Percentiles rank a stretch among this genome's conserved stretches.
Conservation (phyloP, 768 basidiomycete genomes). For the Boletus rex-veris region DNA sequence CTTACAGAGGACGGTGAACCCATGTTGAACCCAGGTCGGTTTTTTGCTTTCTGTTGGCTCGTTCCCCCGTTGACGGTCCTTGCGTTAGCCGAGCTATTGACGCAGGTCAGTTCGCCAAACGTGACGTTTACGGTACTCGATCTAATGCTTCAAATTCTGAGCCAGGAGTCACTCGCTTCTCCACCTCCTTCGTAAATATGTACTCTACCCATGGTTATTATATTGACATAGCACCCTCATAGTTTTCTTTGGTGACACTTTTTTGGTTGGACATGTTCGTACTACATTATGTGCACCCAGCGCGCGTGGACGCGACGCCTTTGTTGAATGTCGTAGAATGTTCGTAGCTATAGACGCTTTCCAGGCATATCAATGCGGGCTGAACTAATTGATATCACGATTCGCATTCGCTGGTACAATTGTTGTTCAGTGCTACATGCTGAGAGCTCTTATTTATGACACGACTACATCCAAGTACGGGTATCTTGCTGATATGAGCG, state of each 20-base stretch:
- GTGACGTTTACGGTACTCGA: slow-evolving; percentile 14
- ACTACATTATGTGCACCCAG: slow-evolving; percentile 24
- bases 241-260: slow-evolving; percentile 10
- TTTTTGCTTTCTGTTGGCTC: background rate
- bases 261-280: slow-evolving; percentile 13
- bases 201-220: slow-evolving; percentile 24
- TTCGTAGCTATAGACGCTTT: slow-evolving; percentile 5
- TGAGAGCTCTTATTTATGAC: slow-evolving; percentile 28
- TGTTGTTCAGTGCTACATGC: slow-evolving; percentile 28
- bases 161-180: slow-evolving; percentile 64
- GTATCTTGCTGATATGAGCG: slow-evolving; percentile 40
- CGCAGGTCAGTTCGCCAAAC: slow-evolving; percentile 44
- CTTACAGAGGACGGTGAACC: slow-evolving; percentile 63
- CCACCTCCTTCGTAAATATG: slow-evolving; percentile 52
- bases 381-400: slow-evolving; percentile 22
- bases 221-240: slow-evolving; percentile 19
- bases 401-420: background rate
- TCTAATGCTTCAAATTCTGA: slow-evolving; percentile 28
- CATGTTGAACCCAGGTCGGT: slow-evolving; percentile 65
- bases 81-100: slow-evolving; percentile 50
- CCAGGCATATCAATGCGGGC: background rate
- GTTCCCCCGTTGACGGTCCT: slow-evolving; percentile 1
- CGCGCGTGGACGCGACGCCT: slow-evolving; percentile 13
- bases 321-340: slow-evolving; percentile 13
- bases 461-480: slow-evolving; percentile 16